Base-by-base conservation (phyloP, 2,329 filamentous ascomycete genomes). In the Tetracladium maxilliforme region DNA sequence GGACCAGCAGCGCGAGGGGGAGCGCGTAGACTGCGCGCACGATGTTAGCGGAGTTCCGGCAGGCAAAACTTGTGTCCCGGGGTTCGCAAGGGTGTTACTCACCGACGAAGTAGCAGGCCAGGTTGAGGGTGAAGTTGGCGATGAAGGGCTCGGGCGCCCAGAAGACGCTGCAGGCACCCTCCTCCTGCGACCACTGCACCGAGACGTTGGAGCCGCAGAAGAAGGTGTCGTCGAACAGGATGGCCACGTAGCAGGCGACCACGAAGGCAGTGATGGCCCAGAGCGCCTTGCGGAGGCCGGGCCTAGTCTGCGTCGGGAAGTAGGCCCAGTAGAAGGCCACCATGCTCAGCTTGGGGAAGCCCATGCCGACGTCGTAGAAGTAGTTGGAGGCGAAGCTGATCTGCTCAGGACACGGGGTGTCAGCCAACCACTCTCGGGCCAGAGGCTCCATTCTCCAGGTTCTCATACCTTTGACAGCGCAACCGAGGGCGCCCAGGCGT, bases 321-420 rank as follows among this genome's bases (percentile, higher is more conserved):
- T 48, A 47, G 6, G 37, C 39, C 45, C 45, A 49, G 30, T 49
- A 49, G 25, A 49, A 49, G 2, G 46, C 45, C 13, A 49, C 13
- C 45, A 49, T 49, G 30, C 44, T 48, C 30, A 49, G 33, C 25
- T 49, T 49, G 4, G 45, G 45, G 16, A 48, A 47, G 0, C 44
- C 45, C 45, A 49, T 49, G 6, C 45, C 45, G 4, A 49, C 41
- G 23, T 49, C 45, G 32, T 49, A 49, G 20, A 49, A 49, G 28
- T 49, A 49, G 33, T 49, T 49, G 19, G 46, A 49, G 0, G 45
- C 39, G 11, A 49, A 49, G 2, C 42, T 45, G 16, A 49, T 47
- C 44, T 46, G 3, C 3, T 7, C n/a, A n/a, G n/a, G n/a, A n/a
- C n/a, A n/a, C n/a, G n/a, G n/a, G n/a, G n/a, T n/a, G n/a, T n/a